phyloP scores from a whole-genome alignment of 1,139 yeast genomes.

The Suhomyces bribrorum region DNA sequence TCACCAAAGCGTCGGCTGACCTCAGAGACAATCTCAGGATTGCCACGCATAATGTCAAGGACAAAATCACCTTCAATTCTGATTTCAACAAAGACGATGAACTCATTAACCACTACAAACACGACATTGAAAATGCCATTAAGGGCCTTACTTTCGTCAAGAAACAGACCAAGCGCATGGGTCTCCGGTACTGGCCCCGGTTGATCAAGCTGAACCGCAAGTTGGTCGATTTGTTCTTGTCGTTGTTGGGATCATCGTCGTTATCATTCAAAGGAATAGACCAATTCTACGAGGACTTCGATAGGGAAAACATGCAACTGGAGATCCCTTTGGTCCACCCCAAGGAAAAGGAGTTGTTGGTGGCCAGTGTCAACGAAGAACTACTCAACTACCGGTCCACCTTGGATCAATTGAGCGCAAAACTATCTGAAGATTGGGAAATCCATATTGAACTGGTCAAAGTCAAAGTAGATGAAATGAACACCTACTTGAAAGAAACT shows the following conservation, averaged over 20 bases:
- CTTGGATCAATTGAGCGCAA: slow-evolving; percentile 31
- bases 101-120: slow-evolving; percentile 42
- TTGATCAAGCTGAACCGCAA: slow-evolving; percentile 36
- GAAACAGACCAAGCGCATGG: slow-evolving; percentile 37
- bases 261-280: slow-evolving; percentile 48
- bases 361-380: slow-evolving; percentile 34
- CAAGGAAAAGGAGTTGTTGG: slow-evolving; percentile 32
- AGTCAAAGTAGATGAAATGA: slow-evolving; percentile 41
- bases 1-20: slow-evolving; percentile 9
- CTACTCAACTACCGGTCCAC: slow-evolving; percentile 31
- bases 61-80: slow-evolving; percentile 18
- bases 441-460: slow-evolving; percentile 31
- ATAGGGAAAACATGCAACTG: slow-evolving; percentile 30
- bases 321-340: slow-evolving; percentile 43
- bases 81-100: slow-evolving; percentile 44
- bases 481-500: slow-evolving; percentile 34
- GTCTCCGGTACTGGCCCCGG: slow-evolving; percentile 35
- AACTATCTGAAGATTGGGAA: slow-evolving; percentile 36
- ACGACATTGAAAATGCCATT: slow-evolving; percentile 43
- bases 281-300: slow-evolving; percentile 39
- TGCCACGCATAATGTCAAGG: slow-evolving; percentile 19
- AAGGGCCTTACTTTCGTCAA: slow-evolving; percentile 46
- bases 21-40: slow-evolving; percentile 18
- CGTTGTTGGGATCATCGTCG: slow-evolving; percentile 40
- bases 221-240: slow-evolving; percentile 33